Evolutionary conservation across 352 stramenopile species (phyloP), one percentile per base, ranked within the genome.

Genomic region (Pelagophyceae sp.): DNA sequence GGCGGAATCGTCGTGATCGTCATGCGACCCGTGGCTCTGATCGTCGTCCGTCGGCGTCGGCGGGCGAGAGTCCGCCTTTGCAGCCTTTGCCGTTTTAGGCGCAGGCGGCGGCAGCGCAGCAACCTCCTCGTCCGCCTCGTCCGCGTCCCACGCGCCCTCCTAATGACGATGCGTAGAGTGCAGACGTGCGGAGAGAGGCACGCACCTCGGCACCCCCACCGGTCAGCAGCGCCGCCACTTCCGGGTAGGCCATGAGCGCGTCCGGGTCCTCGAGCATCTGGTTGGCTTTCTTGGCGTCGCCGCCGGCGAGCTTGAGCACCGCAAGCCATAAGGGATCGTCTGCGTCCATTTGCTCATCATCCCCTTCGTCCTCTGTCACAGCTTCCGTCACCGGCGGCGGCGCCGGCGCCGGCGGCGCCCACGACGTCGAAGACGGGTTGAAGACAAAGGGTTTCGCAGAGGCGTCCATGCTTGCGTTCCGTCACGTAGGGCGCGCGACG

Each of bases 191-290:
- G 29, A 77, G 80, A 32, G 77, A 78, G 38, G 78, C 78, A 40
- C 76, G 76, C n/a, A 32, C 54, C 37, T 80, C 80, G 54, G 25
- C 64, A 31, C 33, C 40, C n/a, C 61, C 75, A 32, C 85, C 72
- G 29, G 81, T 71, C 58, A 83, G 77, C 19, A 89, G 31, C 20
- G 72, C 79, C 67, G 77, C 78, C 35, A 95, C 80, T 79, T 92
- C 84, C 0, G 87, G 87, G 85, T 92, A 91, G 51, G 85, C 32
- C 27, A 88, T 77, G 35, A 95, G 81, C 29, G 82, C 81, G 77
- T 95, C 88, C 20, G 89, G 88, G 82, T 93, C 82, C 38, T 84
- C 84, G 38, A 95, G 86, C 79, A 94, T 82, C 80, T 88, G 87
- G 17, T 84, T 70, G 2, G 90, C 88, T 72, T 82, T 80, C 45